Evolutionary conservation across 2,329 filamentous ascomycete species (phyloP), one percentile per base, ranked within the genome.

Genomic region (Venturia asperata): DNA sequence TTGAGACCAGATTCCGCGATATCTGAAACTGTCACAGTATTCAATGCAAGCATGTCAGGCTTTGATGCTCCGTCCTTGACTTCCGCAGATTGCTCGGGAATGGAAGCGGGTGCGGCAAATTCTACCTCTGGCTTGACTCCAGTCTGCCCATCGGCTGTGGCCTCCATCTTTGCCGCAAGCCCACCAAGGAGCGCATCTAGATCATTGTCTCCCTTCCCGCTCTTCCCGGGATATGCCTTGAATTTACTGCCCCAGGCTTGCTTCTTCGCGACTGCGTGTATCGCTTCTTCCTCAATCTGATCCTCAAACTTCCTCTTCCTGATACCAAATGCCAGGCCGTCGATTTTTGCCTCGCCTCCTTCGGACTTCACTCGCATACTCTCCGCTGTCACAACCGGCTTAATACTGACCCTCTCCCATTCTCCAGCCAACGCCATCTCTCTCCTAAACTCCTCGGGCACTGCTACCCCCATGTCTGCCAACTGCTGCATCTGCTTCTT

Each of bases 351-450:
- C 56, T 79, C 78, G 7, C 78, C 78, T 64, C 82, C 79, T 9
- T 79, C 75, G 37, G 78, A 76, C 39, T 77, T 74, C n/a, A 75
- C 76, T 56, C 76, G 75, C 6, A 78, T 77, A 24, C 81, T 77
- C 27, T 70, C 69, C 41, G 70, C 74, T 17, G 75, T 74, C 13
- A 74, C 79, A 17, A 80, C 70, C 55, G 71, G 70, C 39, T 70
- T 77, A 68, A 79, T 81, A 56, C 85, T 81, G 49, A 90, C 84
- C 6, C 83, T 85, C 66, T 91, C 86, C 93, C 93, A 99, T 64
- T 96, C 90, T 41, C 94, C 91, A 4, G 88, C 87, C 79, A 97
- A 86, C 5, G 92, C 92, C 85, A 97, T 86, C 67, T 94, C 90
- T 1, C 83, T 81, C 66, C 91, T 82, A 65, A 91, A 86, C 69